phyloP scores from a whole-genome alignment of 208 protist genomes.

The Wallacemonas rigidus region DNA sequence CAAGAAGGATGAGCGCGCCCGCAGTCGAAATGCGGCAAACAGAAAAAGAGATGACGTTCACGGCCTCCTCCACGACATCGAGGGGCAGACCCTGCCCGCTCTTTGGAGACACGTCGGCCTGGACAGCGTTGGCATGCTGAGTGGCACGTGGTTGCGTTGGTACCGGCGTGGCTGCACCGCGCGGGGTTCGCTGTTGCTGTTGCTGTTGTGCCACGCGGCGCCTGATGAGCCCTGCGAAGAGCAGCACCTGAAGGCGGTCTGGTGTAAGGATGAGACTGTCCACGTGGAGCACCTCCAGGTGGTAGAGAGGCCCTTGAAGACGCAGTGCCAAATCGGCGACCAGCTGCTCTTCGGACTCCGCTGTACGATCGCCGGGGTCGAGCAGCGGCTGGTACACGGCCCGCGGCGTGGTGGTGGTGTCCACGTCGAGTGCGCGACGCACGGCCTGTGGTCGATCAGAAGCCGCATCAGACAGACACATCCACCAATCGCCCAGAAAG shows the following conservation, averaged over 20 bases:
- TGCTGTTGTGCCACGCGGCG: background rate
- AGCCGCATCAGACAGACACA: constrained; percentile 43
- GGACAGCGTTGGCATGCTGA: background rate
- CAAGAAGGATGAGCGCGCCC: constrained; percentile 56
- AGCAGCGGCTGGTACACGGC: constrained; percentile 49
- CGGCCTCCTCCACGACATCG: constrained; percentile 13
- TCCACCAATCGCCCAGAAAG: constrained; percentile 72
- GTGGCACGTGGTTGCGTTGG: background rate
- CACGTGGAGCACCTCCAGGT: constrained; percentile 65
- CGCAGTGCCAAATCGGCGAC: constrained; percentile 60
- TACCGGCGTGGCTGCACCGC: no score
- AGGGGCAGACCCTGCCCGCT: background rate
- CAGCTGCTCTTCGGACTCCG: constrained; percentile 48
- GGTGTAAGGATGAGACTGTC: constrained; percentile 57
- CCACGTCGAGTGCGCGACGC: constrained; percentile 12
- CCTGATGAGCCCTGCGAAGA: constrained; percentile 57
- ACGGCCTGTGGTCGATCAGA: constrained; percentile 10
- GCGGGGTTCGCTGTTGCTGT: no score
- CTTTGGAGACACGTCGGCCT: background rate
- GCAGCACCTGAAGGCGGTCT: constrained; percentile 59
- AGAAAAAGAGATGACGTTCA: constrained; percentile 65
- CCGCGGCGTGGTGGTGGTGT: constrained; percentile 16
- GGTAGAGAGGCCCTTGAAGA: constrained; percentile 32
- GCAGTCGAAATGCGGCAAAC: constrained; percentile 70
- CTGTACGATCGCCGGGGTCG: constrained; percentile 22